A percentile compares a stretch with the other conserved stretches of the same genome.
phyloP scores from a whole-genome alignment of 2,329 filamentous ascomycete species.

The Colletotrichum trifolii region DNA sequence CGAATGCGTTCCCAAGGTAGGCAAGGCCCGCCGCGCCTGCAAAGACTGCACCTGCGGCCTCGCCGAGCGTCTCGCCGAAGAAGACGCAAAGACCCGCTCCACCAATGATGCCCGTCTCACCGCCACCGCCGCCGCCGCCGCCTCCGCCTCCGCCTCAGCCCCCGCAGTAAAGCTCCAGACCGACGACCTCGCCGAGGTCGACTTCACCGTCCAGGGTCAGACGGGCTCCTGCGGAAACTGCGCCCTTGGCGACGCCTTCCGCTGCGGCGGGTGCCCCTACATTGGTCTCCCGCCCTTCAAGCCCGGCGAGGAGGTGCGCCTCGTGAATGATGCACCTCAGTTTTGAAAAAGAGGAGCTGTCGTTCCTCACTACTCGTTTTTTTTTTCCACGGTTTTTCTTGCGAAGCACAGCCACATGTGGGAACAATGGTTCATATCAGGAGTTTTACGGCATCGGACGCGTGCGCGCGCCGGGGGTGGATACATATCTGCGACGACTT shows the following conservation, averaged over 20 bases:
- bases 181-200: slow-evolving; percentile 87
- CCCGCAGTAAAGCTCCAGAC: slow-evolving; percentile 69
- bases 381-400: background rate
- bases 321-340: slow-evolving; percentile 88
- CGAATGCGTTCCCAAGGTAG: slow-evolving; percentile 87
- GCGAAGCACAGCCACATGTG: background rate
- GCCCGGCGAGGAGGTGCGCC: slow-evolving; percentile 90
- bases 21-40: slow-evolving; percentile 78
- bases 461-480: background rate
- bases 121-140: slow-evolving; percentile 74
- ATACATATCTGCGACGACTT: slow-evolving; percentile 5
- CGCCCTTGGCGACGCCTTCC: slow-evolving; percentile 89
- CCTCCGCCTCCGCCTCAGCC: slow-evolving; percentile 65
- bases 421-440: background rate
- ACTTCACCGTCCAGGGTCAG: slow-evolving; percentile 98
- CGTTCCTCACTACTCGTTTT: background rate
- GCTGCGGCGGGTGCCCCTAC: slow-evolving; percentile 80
- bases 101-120: slow-evolving; percentile 74
- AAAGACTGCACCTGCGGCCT: slow-evolving; percentile 98
- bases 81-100: slow-evolving; percentile 71
- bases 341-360: slow-evolving; percentile 59
- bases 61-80: slow-evolving; percentile 70
- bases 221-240: slow-evolving; percentile 96
- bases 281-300: slow-evolving; percentile 96
- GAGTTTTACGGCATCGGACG: slow-evolving; percentile 3